phyloP scores from a whole-genome alignment of 1,139 yeast genomes.

The Pneumocystis wakefieldiae region DNA sequence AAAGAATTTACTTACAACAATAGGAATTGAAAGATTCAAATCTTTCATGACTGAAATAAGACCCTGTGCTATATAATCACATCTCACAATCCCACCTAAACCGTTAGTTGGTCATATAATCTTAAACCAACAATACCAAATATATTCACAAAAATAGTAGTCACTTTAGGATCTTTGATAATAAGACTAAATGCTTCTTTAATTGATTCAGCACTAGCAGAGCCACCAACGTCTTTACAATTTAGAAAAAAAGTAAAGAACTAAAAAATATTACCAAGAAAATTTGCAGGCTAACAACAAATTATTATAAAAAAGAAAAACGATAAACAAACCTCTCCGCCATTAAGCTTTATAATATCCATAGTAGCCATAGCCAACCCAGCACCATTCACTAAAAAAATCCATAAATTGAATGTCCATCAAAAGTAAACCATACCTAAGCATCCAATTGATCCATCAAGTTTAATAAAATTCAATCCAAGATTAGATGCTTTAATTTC shows the following conservation, averaged over 20 bases:
- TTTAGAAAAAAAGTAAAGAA: neutral
- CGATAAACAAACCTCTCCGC: conserved; percentile 46
- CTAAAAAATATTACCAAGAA: conserved; percentile 31
- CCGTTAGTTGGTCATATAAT: neutral
- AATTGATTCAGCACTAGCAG: conserved; percentile 96
- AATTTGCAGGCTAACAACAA: conserved; percentile 61
- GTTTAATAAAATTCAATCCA: conserved; percentile 89
- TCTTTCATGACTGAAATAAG: conserved; percentile 84
- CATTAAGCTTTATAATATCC: conserved; percentile 96
- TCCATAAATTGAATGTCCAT: neutral
- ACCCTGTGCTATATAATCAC: conserved; percentile 97
- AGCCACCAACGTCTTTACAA: conserved; percentile 88
- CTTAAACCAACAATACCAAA: conserved; percentile 39
- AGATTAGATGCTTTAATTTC: conserved; percentile 84
- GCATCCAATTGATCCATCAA: conserved; percentile 97
- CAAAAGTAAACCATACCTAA: conserved; percentile 23
- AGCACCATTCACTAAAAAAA: conserved; percentile 72
- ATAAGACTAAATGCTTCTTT: conserved; percentile 93
- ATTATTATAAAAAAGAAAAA: neutral
- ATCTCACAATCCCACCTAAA: conserved; percentile 75
- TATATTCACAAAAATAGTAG: conserved; percentile 93
- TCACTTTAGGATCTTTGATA: conserved; percentile 74
- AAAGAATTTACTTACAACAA: neutral
- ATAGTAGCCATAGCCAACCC: conserved; percentile 99
- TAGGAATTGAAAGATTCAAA: conserved; percentile 74